Percentiles rank a stretch among this genome's conserved stretches.
These are phyloP conservation scores for Fonsecaea pedrosoi DNA, from an alignment of 2,329 filamentous ascomycete species.

Conservation along the genomic window DNA sequence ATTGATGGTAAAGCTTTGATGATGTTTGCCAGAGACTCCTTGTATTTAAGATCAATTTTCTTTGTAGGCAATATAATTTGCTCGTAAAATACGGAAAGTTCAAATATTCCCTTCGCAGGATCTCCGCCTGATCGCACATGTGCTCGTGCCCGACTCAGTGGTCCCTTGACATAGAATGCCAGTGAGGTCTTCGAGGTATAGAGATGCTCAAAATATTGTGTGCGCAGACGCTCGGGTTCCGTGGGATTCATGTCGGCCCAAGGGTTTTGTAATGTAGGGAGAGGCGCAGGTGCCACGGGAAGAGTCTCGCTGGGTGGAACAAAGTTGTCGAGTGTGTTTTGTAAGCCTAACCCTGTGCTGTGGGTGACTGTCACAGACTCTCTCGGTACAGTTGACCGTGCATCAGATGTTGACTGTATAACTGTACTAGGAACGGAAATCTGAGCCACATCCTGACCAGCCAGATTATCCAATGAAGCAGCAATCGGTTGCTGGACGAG, in stretches of 20 bases:
- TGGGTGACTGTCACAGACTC: slow-evolving; percentile 13
- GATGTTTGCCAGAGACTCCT: slow-evolving; percentile 51
- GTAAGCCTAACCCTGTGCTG: not conserved
- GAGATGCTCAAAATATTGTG: slow-evolving; percentile 39
- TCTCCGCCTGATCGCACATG: slow-evolving; percentile 45
- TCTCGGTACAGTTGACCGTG: not conserved
- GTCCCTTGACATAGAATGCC: slow-evolving; percentile 60
- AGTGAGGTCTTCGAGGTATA: slow-evolving; percentile 51
- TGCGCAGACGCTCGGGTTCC: slow-evolving; percentile 33
- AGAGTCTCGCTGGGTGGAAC: slow-evolving; percentile 6
- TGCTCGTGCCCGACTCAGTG: slow-evolving; percentile 54
- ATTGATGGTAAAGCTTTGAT: slow-evolving; percentile 45
- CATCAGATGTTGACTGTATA: slow-evolving; percentile 1
- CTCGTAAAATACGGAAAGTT: slow-evolving; percentile 50
- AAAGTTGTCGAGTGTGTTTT: slow-evolving; percentile 21
- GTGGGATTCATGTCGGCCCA: slow-evolving; percentile 17
- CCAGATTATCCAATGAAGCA: not conserved
- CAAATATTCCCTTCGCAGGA: slow-evolving; percentile 38
- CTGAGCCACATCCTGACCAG: slow-evolving; percentile 7
- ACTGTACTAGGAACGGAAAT: not conserved
- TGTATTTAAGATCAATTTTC: slow-evolving; percentile 57
- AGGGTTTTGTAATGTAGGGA: not conserved
- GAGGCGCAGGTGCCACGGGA: not conserved
- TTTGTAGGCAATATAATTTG: slow-evolving; percentile 53
- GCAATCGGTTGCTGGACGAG: not conserved